A percentile compares a stretch with the other conserved stretches of the same genome.
phyloP scores from a whole-genome alignment of 805 yeast genomes.

The Phaffomyces antillensis region DNA sequence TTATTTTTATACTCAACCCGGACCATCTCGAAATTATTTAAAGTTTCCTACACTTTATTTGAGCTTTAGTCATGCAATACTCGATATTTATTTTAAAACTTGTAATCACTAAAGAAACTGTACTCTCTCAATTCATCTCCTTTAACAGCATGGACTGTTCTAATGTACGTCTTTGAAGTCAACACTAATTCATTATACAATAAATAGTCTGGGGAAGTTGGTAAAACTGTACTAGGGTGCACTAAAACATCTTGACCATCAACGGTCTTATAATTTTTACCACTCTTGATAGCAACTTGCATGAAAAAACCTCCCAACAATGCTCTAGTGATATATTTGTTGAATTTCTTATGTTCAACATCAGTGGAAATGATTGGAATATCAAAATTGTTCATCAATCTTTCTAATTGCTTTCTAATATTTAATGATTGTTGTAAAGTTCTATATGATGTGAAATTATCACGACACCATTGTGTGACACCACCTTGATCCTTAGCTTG shows the following conservation, averaged over 20 bases:
- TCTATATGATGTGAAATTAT: slow-evolving; percentile 77
- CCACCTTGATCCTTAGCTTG: slow-evolving; percentile 69
- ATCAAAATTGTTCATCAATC: slow-evolving; percentile 78
- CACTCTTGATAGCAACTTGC: slow-evolving; percentile 96
- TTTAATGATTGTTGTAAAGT: slow-evolving; percentile 81
- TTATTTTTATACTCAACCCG: too few relatives aligned
- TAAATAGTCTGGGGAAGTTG: slow-evolving; percentile 89
- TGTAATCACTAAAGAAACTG: slow-evolving; percentile 25
- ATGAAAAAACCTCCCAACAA: slow-evolving; percentile 90
- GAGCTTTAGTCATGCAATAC: too few relatives aligned
- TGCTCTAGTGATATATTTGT: slow-evolving; percentile 78
- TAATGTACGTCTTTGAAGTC: slow-evolving; percentile 86
- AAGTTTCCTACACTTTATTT: too few relatives aligned
- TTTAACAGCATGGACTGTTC: slow-evolving; percentile 85
- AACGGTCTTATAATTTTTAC: slow-evolving; percentile 82
- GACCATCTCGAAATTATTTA: too few relatives aligned
- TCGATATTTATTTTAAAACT: slow-evolving; percentile 9
- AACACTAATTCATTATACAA: slow-evolving; percentile 92
- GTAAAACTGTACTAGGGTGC: slow-evolving; percentile 88
- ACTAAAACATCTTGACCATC: slow-evolving; percentile 94
- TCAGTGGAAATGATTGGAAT: slow-evolving; percentile 66
- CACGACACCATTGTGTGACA: slow-evolving; percentile 81
- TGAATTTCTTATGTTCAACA: slow-evolving; percentile 58
- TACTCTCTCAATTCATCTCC: slow-evolving; percentile 59
- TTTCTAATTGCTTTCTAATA: slow-evolving; percentile 74